Conservation (phyloP, 2,329 filamentous ascomycete species). For the Sarocladium strictum region DNA sequence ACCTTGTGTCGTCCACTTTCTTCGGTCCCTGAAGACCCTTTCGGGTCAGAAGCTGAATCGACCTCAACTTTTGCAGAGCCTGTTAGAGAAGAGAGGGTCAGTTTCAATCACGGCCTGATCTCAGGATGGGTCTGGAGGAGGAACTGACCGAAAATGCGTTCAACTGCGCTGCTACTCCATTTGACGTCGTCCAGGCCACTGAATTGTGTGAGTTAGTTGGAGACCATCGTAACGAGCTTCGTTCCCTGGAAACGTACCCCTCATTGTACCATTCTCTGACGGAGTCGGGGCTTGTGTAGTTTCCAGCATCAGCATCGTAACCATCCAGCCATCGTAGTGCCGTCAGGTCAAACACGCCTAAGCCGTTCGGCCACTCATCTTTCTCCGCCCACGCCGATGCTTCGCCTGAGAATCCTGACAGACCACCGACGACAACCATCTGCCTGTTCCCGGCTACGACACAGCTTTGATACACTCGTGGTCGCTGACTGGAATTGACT, state of each 20-base stretch:
- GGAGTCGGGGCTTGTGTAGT: conserved; percentile 7
- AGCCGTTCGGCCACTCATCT: conserved; percentile 11
- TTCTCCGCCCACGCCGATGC: not conserved
- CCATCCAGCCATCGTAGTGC: conserved; percentile 10
- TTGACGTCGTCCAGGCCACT: not conserved
- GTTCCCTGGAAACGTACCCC: conserved; percentile 3
- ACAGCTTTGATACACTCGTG: conserved; percentile 27
- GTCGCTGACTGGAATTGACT: conserved; percentile 16
- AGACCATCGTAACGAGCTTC: not conserved
- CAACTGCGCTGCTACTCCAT: not conserved
- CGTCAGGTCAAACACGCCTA: conserved; percentile 13
- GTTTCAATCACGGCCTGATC: no score
- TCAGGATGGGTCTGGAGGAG: no score
- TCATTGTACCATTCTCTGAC: conserved; percentile 11
- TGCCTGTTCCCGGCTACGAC: conserved; percentile 29
- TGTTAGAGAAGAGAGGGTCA: no score
- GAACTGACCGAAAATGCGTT: conserved; percentile 1
- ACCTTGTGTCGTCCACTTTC: no score
- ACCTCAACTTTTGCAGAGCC: no score
- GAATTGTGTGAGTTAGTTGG: not conserved
- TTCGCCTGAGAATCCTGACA: not conserved
- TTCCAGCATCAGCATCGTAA: conserved; percentile 9
- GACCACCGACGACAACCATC: conserved; percentile 33
- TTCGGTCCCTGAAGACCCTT: no score
- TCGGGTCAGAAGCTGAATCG: no score